Conservation (phyloP, 1,139 yeast species). For the Zygoascus sp. region DNA sequence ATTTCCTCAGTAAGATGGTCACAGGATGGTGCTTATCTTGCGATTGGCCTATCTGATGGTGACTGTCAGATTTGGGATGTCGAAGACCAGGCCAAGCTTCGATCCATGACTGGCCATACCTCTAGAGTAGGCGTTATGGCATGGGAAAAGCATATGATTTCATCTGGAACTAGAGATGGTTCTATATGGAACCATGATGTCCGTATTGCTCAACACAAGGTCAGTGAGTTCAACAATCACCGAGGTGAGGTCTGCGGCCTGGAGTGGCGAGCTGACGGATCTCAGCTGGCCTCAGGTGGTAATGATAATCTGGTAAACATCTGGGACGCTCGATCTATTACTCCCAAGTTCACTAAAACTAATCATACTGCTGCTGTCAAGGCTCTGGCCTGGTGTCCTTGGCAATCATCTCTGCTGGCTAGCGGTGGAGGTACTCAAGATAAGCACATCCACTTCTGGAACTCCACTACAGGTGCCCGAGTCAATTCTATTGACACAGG, state of each 20-base stretch:
- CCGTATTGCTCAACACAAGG: conserved; percentile 75
- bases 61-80: conserved; percentile 91
- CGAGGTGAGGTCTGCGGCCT: conserved; percentile 91
- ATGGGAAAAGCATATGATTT: conserved; percentile 79
- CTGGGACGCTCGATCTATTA: conserved; percentile 83
- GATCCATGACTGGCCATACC: conserved; percentile 71
- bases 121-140: conserved; percentile 79
- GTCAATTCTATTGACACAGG: conserved; percentile 87
- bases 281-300: conserved; percentile 87
- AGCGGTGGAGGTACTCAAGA: conserved; percentile 97
- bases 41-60: conserved; percentile 84
- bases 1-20: conserved; percentile 89
- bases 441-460: conserved; percentile 91
- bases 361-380: conserved; percentile 93
- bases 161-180: conserved; percentile 83
- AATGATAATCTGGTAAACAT: conserved; percentile 90
- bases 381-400: conserved; percentile 95
- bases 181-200: conserved; percentile 87
- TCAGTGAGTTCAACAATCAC: conserved; percentile 58
- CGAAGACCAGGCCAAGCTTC: conserved; percentile 63
- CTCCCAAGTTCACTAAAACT: conserved; percentile 71
- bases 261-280: conserved; percentile 79
- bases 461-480: conserved; percentile 83
- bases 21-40: conserved; percentile 80
- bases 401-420: conserved; percentile 74